phyloP scores from a whole-genome alignment of 2,329 filamentous ascomycete genomes.

The Claviceps purpurea region DNA sequence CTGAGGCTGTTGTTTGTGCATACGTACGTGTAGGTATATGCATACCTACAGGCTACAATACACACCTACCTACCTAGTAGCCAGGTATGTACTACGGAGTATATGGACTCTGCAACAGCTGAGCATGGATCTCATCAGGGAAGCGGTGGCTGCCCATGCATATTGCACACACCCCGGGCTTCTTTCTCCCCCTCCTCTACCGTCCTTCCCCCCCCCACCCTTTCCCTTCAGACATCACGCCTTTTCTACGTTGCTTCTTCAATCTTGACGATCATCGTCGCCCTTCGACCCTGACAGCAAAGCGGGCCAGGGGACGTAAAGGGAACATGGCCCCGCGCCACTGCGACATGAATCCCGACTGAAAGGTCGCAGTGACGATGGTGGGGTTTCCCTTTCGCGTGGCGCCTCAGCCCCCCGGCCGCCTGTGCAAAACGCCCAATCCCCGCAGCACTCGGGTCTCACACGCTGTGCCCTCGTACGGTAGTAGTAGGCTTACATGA shows the following conservation, averaged over 20 bases:
- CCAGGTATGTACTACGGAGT: no score
- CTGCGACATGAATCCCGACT: slow-evolving; percentile 2
- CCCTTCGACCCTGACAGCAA: neutral
- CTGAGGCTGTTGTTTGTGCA: no score
- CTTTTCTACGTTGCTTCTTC: neutral
- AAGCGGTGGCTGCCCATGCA: no score
- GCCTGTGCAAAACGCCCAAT: neutral
- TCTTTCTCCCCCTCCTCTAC: neutral
- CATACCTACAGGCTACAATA: no score
- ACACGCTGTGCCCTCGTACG: neutral
- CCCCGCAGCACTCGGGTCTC: slow-evolving; percentile 1
- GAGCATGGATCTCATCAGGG: no score
- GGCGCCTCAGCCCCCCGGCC: slow-evolving; percentile 5
- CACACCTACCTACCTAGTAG: no score
- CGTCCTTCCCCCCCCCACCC: neutral
- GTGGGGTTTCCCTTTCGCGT: slow-evolving; percentile 1
- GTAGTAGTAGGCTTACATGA: neutral
- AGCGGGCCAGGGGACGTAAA: neutral
- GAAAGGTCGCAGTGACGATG: slow-evolving; percentile 1
- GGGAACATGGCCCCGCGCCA: neutral
- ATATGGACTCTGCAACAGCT: no score
- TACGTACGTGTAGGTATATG: no score
- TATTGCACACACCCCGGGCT: neutral
- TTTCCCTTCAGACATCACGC: neutral
- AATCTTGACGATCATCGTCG: neutral